Base-by-base conservation (phyloP, 208 protist species). In the Trypanosoma theileri region DNA sequence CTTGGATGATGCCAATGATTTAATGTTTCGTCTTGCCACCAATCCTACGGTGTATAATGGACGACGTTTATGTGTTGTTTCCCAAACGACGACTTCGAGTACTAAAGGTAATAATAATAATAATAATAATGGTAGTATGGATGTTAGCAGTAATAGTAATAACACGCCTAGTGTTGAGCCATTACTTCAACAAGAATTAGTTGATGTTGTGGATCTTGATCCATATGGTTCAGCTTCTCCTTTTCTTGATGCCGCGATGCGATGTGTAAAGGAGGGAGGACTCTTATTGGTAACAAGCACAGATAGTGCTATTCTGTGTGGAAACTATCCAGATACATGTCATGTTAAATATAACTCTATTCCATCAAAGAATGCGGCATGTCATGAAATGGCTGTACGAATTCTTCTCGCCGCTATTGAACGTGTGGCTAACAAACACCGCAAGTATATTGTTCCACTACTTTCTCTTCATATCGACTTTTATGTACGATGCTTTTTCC, bases 201-300 rank as follows among this genome's bases (percentile, higher is more conserved):
- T 99, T 84, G 94, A 99, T 71, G 96, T 99, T 22, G 88, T 99
- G 16, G 99, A 99, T 73, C 84, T 99, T 4, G 99, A 99, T 73
- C 99, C 99, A 7, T 99, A 99, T 80, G 98, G 98, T 50, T 92
- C 98, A 1, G 98, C 98, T 13, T 89, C 96, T 6, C 94, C 93
- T 9, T 99, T 99, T 73, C 77, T 99, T 14, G 98, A 99, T 58
- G 84, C 63, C 3, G 98, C 98, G 0, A 92, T 99, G 14, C 89
- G 97, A 66, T 86, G 88, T 59, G 93, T 99, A 60, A 86, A 90
- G 40, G 93, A 99, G 28, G 99, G 98, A 52, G 97, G 98, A 35
- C 72, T 99, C 41, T 78, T 99, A 63, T 92, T 96, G 45, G 96
- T 99, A 8, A 99, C 99, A 4, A 98, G 96, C 80, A 99, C 99